Conservation (phyloP, 202 grass and related monocot species). For the Tripidium arundinaceum region DNA sequence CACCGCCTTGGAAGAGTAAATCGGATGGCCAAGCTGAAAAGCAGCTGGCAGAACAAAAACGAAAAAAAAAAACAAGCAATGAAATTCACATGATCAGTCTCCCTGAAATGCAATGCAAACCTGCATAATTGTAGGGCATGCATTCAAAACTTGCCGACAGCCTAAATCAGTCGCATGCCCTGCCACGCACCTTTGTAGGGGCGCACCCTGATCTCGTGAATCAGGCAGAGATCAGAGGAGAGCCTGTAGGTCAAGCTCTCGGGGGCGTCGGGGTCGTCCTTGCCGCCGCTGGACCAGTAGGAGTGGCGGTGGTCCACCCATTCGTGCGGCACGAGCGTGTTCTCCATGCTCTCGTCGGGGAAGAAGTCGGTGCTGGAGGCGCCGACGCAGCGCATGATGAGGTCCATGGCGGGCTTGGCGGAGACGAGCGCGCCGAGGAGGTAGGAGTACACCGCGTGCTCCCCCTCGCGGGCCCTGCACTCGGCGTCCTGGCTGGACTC, state of each 20-base stretch:
- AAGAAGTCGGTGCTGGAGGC: constrained; percentile 86
- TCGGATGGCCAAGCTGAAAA: constrained; percentile 48
- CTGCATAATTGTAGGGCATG: not conserved
- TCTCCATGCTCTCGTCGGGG: constrained; percentile 65
- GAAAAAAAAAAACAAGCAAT: not conserved
- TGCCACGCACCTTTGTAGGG: constrained; percentile 68
- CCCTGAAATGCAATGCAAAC: not conserved
- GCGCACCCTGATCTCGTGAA: constrained; percentile 63
- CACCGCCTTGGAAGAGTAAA: constrained; percentile 65
- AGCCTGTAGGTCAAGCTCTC: constrained; percentile 71
- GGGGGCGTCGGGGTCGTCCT: constrained; percentile 26
- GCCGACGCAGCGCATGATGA: constrained; percentile 56
- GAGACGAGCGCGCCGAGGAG: constrained; percentile 46
- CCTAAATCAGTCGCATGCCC: not conserved
- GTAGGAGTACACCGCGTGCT: constrained; percentile 53
- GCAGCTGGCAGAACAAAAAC: constrained; percentile 31
- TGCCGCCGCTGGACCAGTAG: constrained; percentile 83
- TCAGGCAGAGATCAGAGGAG: constrained; percentile 41
- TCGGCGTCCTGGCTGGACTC: constrained; percentile 33
- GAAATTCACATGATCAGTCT: not conserved
- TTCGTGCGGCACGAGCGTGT: constrained; percentile 55
- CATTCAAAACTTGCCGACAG: not conserved
- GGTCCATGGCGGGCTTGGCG: constrained; percentile 26
- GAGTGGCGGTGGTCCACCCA: constrained; percentile 25
- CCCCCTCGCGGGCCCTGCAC: constrained; percentile 22